Evolutionary conservation across 805 yeast species (phyloP), one percentile per base, ranked within the genome.

Genomic region (Yamadazyma insecticola): DNA sequence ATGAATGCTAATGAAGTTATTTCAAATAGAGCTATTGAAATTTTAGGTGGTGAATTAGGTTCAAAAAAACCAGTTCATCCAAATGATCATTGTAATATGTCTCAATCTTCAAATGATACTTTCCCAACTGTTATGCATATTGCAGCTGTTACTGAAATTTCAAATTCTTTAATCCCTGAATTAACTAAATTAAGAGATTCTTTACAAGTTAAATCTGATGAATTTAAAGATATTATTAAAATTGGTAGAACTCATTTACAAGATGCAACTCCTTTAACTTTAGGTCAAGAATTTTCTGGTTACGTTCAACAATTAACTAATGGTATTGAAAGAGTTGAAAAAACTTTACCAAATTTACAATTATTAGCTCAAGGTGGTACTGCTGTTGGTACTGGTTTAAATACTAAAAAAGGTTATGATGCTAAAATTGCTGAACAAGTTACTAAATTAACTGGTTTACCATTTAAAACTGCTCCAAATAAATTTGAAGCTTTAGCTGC

Each of bases 51-150:
- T 39, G 74, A 71, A 53, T 65, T 82, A 53, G 98, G 98, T 40
- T 81, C 96, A 41, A 92, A 92, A 71, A 73, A 66, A 42, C 96
- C 96, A 19, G 96, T 92, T 34, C 98, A 92, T 66, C 98, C 98
- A 45, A 92, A 92, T 67, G 97, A 92, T 64, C 97, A 92, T 67
- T 94, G 89, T 52, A 92, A 92, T 74, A 89, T 87, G 86, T 85
- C 96, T 13, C 97, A 92, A 69, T 86, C 96, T n/a, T 87, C 96
- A 28, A 92, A 92, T 62, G 98, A 92, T 67, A 92, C 97, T 33
- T 92, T 92, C 84, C 98, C 98, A 47, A 89, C 98, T 22, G 98
- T 90, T 35, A 92, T 92, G 98, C 98, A 92, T 70, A 90, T 92
- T 64, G 97, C 98, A 35, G 96, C 97, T 13, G 96, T 89, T 42